Conservation (phyloP, 768 basidiomycete genomes). For the Tulasnella sp. region DNA sequence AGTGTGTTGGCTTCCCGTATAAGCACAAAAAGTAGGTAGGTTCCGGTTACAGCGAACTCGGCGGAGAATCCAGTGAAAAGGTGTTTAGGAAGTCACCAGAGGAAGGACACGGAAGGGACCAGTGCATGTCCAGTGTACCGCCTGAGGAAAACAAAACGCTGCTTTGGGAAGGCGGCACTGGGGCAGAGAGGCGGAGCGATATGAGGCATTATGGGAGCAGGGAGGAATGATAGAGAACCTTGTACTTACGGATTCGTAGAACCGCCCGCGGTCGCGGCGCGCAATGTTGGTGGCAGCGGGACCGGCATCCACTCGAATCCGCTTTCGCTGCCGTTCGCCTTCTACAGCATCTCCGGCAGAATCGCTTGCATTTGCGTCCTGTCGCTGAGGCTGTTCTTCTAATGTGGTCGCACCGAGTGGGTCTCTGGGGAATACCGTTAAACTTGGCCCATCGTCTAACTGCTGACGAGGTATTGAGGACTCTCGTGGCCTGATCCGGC, state of each 20-base stretch:
- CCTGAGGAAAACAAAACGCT: neutral
- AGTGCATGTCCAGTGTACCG: neutral
- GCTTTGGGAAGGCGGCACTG: neutral
- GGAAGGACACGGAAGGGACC: neutral
- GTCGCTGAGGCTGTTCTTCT: neutral
- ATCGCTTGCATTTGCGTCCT: neutral
- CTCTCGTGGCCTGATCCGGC: neutral
- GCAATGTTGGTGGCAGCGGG: neutral
- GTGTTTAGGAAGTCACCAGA: neutral
- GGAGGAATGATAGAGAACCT: neutral
- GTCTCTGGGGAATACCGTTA: neutral
- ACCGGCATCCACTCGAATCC: constrained; percentile 15
- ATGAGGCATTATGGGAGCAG: neutral
- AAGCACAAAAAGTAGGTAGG: neutral
- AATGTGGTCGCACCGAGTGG: neutral
- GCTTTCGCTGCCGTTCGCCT: constrained; percentile 19
- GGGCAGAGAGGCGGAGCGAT: neutral
- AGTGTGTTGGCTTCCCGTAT: neutral
- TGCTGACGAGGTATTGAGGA: constrained; percentile 8
- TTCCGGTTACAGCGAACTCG: constrained; percentile 10
- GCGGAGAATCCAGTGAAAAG: neutral
- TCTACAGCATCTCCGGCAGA: neutral
- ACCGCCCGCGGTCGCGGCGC: constrained; percentile 8
- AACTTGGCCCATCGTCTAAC: neutral
- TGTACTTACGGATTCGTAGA: constrained; percentile 26